phyloP scores from a whole-genome alignment of 257 asterid genomes.

The Solanum chmielewskii region DNA sequence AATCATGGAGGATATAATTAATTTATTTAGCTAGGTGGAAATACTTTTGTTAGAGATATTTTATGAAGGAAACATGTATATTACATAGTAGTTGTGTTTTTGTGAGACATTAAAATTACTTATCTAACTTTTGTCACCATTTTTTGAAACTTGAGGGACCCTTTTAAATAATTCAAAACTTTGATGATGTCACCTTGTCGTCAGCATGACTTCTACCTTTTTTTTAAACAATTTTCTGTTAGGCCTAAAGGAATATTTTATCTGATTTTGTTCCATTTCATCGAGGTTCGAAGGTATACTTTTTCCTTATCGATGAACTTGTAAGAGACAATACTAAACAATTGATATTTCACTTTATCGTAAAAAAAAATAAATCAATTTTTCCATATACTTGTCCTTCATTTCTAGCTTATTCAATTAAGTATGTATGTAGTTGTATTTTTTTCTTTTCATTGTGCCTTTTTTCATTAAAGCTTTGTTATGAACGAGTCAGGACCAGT shows the following conservation, averaged over 20 bases:
- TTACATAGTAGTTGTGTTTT: neutral
- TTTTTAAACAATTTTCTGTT: neutral
- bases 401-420: neutral
- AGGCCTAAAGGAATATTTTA: too few relatives aligned
- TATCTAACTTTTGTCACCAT: neutral
- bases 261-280: neutral
- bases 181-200: neutral
- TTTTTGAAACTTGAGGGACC: neutral
- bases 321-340: too few relatives aligned
- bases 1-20: neutral
- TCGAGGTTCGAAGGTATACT: too few relatives aligned
- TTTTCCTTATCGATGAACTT: too few relatives aligned
- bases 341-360: neutral
- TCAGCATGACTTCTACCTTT: neutral
- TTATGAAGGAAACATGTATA: neutral
- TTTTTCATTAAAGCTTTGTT: neutral
- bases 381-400: neutral
- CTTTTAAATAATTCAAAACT: neutral
- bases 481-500: neutral
- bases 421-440: too few relatives aligned
- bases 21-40: neutral
- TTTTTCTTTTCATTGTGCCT: too few relatives aligned
- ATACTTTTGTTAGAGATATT: neutral
- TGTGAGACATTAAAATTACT: neutral
- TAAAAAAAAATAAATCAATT: too few relatives aligned